Conservation (phyloP, 352 stramenopile species). For the Phytopythium oedochilum region DNA sequence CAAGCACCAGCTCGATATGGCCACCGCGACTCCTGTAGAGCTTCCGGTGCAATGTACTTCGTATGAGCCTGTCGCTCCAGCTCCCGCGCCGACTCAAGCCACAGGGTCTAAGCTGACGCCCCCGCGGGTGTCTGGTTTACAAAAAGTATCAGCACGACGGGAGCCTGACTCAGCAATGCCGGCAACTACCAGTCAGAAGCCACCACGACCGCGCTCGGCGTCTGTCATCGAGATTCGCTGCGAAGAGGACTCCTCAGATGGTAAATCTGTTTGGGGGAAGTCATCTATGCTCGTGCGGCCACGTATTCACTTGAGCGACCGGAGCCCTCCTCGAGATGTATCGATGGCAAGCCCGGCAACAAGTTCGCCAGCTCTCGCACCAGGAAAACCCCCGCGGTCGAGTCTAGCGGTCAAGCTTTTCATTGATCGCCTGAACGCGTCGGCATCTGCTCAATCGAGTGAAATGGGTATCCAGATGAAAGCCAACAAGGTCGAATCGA, state of each 20-base stretch:
- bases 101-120: neutral
- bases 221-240: neutral
- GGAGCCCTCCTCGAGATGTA: neutral
- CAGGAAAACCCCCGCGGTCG: neutral
- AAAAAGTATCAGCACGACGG: neutral
- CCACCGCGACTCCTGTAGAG: conserved; percentile 5
- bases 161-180: neutral
- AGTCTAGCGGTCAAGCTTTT: neutral
- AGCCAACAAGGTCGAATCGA: neutral
- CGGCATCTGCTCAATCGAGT: neutral
- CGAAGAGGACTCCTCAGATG: neutral
- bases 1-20: conserved; percentile 29
- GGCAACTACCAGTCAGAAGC: neutral
- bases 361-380: neutral
- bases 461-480: neutral
- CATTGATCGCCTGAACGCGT: neutral
- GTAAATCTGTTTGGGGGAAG: neutral
- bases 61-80: neutral
- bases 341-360: neutral
- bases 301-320: neutral
- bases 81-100: neutral
- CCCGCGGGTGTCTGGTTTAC: neutral
- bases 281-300: neutral
- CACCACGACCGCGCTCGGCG: neutral
- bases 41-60: conserved; percentile 3